phyloP scores from a whole-genome alignment of 2,329 filamentous ascomycete species.

The Monilinia vaccinii-corymbosi region DNA sequence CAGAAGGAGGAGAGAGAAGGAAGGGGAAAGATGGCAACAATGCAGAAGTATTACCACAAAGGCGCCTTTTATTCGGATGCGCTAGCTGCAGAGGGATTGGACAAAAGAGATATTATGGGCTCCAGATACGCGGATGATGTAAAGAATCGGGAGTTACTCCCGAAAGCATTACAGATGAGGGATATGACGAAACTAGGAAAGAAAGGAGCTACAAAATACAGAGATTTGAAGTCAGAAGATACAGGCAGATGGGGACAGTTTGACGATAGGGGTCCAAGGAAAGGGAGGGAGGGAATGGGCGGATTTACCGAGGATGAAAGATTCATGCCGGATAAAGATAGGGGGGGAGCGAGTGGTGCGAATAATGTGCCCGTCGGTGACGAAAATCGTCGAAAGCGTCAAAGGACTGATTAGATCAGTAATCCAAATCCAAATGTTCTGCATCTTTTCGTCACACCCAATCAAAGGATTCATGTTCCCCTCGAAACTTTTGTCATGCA shows the following conservation, averaged over 20 bases:
- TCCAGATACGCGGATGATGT: conserved; percentile 75
- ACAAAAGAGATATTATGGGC: conserved; percentile 79
- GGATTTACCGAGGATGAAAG: conserved; percentile 50
- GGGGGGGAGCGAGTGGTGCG: conserved; percentile 48
- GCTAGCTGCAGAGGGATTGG: conserved; percentile 63
- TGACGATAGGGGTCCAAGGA: conserved; percentile 38
- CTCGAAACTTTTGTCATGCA: background rate
- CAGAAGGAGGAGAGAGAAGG: conserved; percentile 48
- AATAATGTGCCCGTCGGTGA: conserved; percentile 64
- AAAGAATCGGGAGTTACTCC: conserved; percentile 70
- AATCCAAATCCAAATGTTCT: background rate
- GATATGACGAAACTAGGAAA: conserved; percentile 91
- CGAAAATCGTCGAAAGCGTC: conserved; percentile 1
- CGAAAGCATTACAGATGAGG: conserved; percentile 83
- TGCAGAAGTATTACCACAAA: conserved; percentile 96
- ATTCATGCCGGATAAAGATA: conserved; percentile 55
- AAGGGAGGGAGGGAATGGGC: conserved; percentile 29
- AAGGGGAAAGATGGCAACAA: conserved; percentile 74
- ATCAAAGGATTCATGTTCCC: no score
- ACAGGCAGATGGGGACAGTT: conserved; percentile 33
- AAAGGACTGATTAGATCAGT: background rate
- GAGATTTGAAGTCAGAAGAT: conserved; percentile 57
- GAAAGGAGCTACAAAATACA: conserved; percentile 86
- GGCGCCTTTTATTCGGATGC: conserved; percentile 92
- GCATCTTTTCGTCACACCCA: background rate